Conservation (phyloP, 108 stramenopile genomes). For the Aurantiochytrium sp. region DNA sequence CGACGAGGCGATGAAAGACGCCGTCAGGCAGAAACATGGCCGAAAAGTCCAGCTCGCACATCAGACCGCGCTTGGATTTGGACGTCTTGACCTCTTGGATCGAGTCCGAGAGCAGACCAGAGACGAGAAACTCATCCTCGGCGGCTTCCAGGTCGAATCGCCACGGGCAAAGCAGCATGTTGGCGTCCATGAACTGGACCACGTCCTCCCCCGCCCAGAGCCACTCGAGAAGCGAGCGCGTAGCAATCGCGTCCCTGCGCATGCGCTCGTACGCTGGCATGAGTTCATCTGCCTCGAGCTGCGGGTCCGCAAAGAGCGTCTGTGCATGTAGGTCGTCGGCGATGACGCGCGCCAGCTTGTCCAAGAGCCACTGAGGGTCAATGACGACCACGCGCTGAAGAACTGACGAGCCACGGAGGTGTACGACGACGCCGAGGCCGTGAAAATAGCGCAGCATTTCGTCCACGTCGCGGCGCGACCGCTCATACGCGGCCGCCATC, state of each 20-base stretch:
- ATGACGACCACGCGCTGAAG: not conserved
- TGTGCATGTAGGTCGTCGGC: not conserved
- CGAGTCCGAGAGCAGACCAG: not conserved
- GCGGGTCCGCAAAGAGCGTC: not conserved
- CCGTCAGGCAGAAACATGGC: not conserved
- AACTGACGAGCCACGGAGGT: not conserved
- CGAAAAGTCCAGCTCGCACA: not conserved
- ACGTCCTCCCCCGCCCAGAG: not conserved
- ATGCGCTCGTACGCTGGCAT: not conserved
- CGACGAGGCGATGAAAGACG: not conserved
- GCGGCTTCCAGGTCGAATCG: not conserved
- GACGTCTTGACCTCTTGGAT: not conserved
- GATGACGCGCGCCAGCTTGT: not conserved
- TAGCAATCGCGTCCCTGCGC: not conserved
- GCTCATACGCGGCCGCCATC: not conserved
- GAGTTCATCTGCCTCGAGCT: not conserved
- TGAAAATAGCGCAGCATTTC: not conserved
- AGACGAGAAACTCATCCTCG: too few species aligned
- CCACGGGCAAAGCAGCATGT: not conserved
- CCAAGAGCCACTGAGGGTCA: not conserved
- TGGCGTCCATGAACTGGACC: not conserved
- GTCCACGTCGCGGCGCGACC: not conserved
- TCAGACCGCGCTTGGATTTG: not conserved
- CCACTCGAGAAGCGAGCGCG: not conserved
- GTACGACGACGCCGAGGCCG: not conserved